Conservation (phyloP, 192 early-diverging fungal genomes). For the Gigaspora rosea region DNA sequence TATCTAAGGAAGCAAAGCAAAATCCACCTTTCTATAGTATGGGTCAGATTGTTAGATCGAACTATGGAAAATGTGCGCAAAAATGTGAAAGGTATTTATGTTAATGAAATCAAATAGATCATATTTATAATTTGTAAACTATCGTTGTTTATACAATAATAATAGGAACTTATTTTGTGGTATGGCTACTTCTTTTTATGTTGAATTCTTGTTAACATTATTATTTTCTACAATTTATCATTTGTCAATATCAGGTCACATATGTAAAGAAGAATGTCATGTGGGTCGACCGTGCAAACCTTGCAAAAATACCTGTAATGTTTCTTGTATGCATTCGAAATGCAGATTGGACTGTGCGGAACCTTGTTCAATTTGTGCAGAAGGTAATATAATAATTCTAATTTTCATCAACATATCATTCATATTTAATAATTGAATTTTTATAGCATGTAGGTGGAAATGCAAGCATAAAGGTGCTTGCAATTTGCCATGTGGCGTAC, state of each 20-base stretch:
- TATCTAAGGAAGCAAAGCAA: not conserved
- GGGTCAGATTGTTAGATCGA: conserved; percentile 3
- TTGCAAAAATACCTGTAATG: conserved; percentile 42
- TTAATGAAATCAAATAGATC: too few relatives aligned
- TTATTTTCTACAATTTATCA: too few relatives aligned
- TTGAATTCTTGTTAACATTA: not conserved
- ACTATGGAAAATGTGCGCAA: conserved; percentile 37
- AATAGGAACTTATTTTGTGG: conserved; percentile 38
- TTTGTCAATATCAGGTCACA: not conserved
- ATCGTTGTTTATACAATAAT: too few relatives aligned
- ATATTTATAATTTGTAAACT: too few relatives aligned
- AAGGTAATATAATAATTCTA: not conserved
- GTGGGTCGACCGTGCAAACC: conserved; percentile 32
- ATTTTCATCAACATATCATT: too few relatives aligned
- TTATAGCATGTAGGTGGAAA: conserved; percentile 43
- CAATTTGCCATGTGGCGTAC: conserved; percentile 52
- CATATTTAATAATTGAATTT: too few relatives aligned
- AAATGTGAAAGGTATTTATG: conserved; percentile 28
- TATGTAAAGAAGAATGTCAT: conserved; percentile 17
- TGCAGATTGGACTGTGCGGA: conserved; percentile 44
- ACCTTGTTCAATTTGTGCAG: conserved; percentile 49
- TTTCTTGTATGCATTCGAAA: conserved; percentile 43
- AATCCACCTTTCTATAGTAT: not conserved
- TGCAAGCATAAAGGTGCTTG: conserved; percentile 53
- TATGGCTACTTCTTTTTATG: not conserved